Base-by-base conservation (phyloP, 2,329 filamentous ascomycete genomes). In the Teratosphaeria viscida region DNA sequence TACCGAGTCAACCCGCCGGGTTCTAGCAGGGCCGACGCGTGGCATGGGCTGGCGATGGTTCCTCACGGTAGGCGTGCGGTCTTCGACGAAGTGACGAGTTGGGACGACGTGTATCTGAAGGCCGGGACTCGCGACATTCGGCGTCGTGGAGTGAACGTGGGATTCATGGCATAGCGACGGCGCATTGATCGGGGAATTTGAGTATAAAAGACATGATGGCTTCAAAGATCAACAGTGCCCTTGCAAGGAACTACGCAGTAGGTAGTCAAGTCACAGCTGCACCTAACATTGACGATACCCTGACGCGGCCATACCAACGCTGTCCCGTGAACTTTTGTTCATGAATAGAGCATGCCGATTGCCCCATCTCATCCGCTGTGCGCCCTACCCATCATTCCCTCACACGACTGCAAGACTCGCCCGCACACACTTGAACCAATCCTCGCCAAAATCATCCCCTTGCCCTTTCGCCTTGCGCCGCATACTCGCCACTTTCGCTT, bases 1-100 rank as follows among this genome's bases (percentile, higher is more conserved):
- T 39, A 61, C 53, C 55, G 65, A 67, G 34, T 59, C 60, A 49
- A 10, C 43, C 43, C 8, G 43, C 43, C 8, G 43, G 43, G n/a
- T 23, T 49, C 43, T 49, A 49, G 43, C n/a, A 23, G 19, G 19
- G 43, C 19, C 43, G 23, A n/a, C 43, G 43, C 5, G 16, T 2
- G 53, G 62, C 61, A 56, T 64, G 60, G 55, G 53, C 60, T 52
- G 65, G 64, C 61, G 58, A 37, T 53, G 55, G 58, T 56, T 56
- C 19, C 47, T 55, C 12, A n/a, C n/a, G 53, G 53, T 32, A 32
- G 34, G n/a, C n/a, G 1, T 32, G 27, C 23, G 3, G n/a, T 8
- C 10, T 23, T 54, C 27, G 11, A 6, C 6, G 53, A n/a, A 10
- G n/a, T 16, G 27, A 14, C 23, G 11, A 16, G 11, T 12, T 12